Evolutionary conservation across 1,284 basidiomycete species (phyloP), one percentile per base, ranked within the genome.

Genomic region (Moesziomyces parantarcticus): DNA sequence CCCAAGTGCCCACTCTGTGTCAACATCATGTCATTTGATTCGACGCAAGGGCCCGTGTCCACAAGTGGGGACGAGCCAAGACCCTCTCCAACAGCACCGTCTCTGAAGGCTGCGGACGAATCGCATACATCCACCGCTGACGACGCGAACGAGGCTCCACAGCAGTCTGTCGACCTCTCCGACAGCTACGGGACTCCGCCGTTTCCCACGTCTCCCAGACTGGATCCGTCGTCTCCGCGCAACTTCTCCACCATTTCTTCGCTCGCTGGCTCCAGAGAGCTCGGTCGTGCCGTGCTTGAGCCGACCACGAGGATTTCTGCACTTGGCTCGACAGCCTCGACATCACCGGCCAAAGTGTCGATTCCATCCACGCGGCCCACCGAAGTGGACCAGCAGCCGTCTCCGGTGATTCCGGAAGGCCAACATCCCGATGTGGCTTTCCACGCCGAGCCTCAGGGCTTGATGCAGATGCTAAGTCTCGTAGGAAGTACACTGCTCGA

Each of bases 381-480:
- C 9, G 16, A 47, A 3, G 8, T 8, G 1, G 20, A 11, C 14
- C 16, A 47, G 13, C 49, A 25, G 2, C 8, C 48, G 5, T 20
- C 16, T 25, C 21, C 40, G 5, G 46, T 45, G 7, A 23, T 23
- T 5, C 29, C 14, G 6, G 26, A 65, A 13, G n/a, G 22, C 3
- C 39, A 22, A 6, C 21, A 36, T 11, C 34, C 49, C 1, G 53
- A 59, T 44, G 55, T 71, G n/a, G 39, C 58, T 13, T 61, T 65
- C 20, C 71, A 69, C 26, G 51, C 61, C 14, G 70, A 73, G 32
- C 59, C 71, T 23, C 77, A 78, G 48, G 65, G 74, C 14, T 53
- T 80, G 46, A 72, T 80, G 74, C 78, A 80, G 57, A 77, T 80
- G 75, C 70, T 80, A 45, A 78, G 68, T 40, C 54, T 78, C 23